phyloP scores from a whole-genome alignment of 1,284 basidiomycete species.

The Vanrija humicola region DNA sequence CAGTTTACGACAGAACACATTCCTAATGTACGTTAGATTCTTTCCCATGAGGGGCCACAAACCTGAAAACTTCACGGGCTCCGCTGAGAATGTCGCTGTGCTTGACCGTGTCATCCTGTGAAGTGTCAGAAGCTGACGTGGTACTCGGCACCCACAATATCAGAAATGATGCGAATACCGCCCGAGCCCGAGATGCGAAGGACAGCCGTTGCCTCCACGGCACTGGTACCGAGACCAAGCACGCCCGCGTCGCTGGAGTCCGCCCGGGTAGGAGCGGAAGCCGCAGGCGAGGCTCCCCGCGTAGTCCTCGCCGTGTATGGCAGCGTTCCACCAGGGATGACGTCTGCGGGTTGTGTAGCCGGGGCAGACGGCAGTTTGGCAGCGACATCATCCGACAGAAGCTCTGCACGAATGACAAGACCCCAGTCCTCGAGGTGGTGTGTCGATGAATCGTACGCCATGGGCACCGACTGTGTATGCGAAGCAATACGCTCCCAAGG shows the following conservation, averaged over 20 bases:
- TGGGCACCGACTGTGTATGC: conserved; percentile 58
- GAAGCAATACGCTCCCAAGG: conserved; percentile 64
- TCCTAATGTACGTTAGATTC: conserved; percentile 29
- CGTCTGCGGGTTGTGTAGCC: background rate
- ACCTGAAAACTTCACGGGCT: conserved; percentile 63
- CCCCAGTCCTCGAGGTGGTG: conserved; percentile 47
- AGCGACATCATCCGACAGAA: conserved; percentile 13
- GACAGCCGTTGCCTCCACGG: conserved; percentile 19
- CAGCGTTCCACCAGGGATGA: background rate
- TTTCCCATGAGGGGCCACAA: conserved; percentile 9
- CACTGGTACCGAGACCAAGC: too few relatives aligned
- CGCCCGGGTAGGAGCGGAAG: background rate
- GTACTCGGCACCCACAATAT: conserved; percentile 54
- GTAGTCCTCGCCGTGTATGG: too few relatives aligned
- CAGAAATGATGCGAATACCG: conserved; percentile 72
- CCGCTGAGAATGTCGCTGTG: conserved; percentile 67
- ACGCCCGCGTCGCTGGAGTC: too few relatives aligned
- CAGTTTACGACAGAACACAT: conserved; percentile 55
- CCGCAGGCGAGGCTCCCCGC: background rate
- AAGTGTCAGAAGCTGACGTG: conserved; percentile 4
- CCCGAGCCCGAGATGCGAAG: conserved; percentile 22
- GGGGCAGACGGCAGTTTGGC: conserved; percentile 1
- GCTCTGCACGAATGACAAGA: conserved; percentile 18
- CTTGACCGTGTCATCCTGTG: conserved; percentile 82
- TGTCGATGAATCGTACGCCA: conserved; percentile 55